These are phyloP conservation scores for Fusarium piperis DNA, from an alignment of 2,329 filamentous ascomycete genomes.

Conservation along the genomic window DNA sequence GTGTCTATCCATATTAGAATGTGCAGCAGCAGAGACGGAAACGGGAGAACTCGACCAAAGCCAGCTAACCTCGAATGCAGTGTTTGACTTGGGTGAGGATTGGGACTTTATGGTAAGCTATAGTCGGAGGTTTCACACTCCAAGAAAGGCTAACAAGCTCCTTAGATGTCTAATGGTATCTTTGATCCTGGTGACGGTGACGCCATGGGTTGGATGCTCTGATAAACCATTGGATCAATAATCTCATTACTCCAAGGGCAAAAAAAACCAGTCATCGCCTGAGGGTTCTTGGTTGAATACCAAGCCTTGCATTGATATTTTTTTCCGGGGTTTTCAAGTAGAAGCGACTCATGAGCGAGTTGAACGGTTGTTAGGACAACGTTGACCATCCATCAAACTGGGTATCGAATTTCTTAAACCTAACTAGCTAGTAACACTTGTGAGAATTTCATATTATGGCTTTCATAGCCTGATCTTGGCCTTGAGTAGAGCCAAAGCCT, in stretches of 20 bases:
- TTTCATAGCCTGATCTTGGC: constrained; percentile 38
- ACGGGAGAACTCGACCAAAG: not conserved
- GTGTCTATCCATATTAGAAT: constrained; percentile 48
- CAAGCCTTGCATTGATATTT: not conserved
- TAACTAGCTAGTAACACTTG: not conserved
- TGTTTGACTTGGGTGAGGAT: constrained; percentile 22
- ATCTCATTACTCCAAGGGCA: not conserved
- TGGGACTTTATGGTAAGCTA: constrained; percentile 42
- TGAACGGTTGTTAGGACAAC: not conserved
- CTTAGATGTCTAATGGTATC: constrained; percentile 19
- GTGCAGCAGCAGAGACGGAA: constrained; percentile 34
- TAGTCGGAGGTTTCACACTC: not conserved
- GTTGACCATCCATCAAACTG: not conserved
- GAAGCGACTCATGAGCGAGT: not conserved
- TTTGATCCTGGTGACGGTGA: constrained; percentile 6
- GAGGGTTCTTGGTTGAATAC: not conserved
- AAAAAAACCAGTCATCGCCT: not conserved
- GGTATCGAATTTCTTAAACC: not conserved
- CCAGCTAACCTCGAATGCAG: not conserved
- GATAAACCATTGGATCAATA: not conserved
- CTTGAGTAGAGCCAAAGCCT: constrained; percentile 44
- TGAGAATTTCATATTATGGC: not conserved
- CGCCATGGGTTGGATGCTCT: constrained; percentile 20
- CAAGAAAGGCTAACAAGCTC: not conserved
- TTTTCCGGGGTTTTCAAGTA: not conserved